Base-by-base conservation (phyloP, 2,329 filamentous ascomycete genomes). In the Didymella keratinophila region DNA sequence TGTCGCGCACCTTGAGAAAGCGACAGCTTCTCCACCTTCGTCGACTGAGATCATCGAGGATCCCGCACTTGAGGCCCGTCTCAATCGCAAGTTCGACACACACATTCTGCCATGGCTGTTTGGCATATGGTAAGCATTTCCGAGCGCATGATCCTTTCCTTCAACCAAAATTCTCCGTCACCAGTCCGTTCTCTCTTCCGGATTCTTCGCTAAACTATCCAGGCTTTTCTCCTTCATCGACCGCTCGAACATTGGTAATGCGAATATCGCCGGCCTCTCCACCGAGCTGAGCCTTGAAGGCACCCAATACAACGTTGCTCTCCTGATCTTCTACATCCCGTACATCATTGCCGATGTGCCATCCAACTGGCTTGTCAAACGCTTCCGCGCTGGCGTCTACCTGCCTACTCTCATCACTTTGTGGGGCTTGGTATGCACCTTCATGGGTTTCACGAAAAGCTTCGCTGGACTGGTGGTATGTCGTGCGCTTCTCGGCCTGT, bases 221-320 rank as follows among this genome's bases (percentile, higher is more conserved):
- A 66, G 59, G 64, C 74, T 81, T 4, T 71, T 82, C n/a, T 78
- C 79, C 8, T 81, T 81, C 71, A 81, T 82, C 56, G 80, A 82
- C 62, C 70, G 79, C 23, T 72, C 66, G 54, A 78, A 78, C 53
- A 74, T 77, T 42, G 77, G 79, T 34, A 81, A 81, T 47, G 79
- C 79, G 0, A 74, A 76, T 36, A 78, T 81, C 49, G 77, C 78
- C 20, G 78, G 79, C 27, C 69, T 81, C 0, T 64, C 70, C 10
- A 66, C 71, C 1, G 76, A 80, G n/a, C 71, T 81, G 18, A 37
- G 74, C 2, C 74, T 81, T 14, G 70, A 70, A 11, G 73, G 78
- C 51, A 75, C 76, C 18, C 57, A 59, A 14, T 81, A 77, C 73
- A 81, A 81, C 55, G 68, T 79, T 30, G 76, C 78, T 0, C 71